Conservation (phyloP, 345 rosid species). For the Viola odorata region DNA sequence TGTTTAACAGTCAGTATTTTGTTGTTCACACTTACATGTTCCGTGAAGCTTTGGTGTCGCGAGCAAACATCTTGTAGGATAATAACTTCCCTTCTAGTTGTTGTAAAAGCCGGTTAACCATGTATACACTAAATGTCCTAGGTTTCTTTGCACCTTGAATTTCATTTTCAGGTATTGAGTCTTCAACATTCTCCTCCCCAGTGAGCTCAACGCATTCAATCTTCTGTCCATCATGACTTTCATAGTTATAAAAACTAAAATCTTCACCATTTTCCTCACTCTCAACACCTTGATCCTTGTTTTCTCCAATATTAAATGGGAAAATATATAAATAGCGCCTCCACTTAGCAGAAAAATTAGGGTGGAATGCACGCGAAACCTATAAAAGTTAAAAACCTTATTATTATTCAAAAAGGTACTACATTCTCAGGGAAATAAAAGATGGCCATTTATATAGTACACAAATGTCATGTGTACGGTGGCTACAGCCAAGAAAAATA, state of each 20-base stretch:
- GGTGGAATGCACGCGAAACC: constrained; percentile 87
- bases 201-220: constrained; percentile 27
- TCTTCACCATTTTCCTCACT: constrained; percentile 24
- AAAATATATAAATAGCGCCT: constrained; percentile 83
- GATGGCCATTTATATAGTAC: too few species aligned
- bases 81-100: constrained; percentile 75
- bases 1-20: too few species aligned
- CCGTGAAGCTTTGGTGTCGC: constrained; percentile 92
- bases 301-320: constrained; percentile 58
- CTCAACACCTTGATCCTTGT: constrained; percentile 26
- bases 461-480: too few species aligned
- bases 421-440: too few species aligned
- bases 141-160: constrained; percentile 46
- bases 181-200: constrained; percentile 25
- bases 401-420: constrained; percentile 1
- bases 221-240: constrained; percentile 19
- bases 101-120: constrained; percentile 66
- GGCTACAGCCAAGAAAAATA: too few species aligned
- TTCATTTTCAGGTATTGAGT: constrained; percentile 21
- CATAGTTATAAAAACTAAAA: constrained; percentile 12
- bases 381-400: constrained; percentile 19
- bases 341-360: constrained; percentile 97
- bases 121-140: constrained; percentile 46
- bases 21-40: constrained; percentile 49
- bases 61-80: constrained; percentile 87